phyloP scores from a whole-genome alignment of 1,284 basidiomycete genomes.

The Polyporus tsugae region DNA sequence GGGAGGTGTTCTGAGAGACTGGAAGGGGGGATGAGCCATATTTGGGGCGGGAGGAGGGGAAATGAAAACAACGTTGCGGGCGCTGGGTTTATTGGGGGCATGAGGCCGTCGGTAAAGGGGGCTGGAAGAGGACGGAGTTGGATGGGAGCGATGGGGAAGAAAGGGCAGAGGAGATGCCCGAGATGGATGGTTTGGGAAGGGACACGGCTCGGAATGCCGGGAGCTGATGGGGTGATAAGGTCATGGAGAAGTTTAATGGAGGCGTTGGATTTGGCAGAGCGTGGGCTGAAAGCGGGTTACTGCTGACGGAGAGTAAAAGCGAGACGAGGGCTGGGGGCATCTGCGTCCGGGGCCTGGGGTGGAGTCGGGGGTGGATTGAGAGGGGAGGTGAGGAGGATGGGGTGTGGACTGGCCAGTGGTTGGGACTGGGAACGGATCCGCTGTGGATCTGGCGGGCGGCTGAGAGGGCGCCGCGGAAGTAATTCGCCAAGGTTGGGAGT shows the following conservation, averaged over 20 bases:
- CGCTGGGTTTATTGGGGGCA: conserved; percentile 36
- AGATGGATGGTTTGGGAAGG: conserved; percentile 26
- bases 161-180: conserved; percentile 27
- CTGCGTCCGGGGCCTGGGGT: neutral
- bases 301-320: conserved; percentile 5
- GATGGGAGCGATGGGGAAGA: conserved; percentile 27
- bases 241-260: conserved; percentile 24
- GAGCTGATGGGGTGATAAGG: conserved; percentile 33
- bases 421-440: conserved; percentile 5
- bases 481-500: conserved; percentile 33
- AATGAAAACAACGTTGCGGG: conserved; percentile 43
- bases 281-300: conserved; percentile 12
- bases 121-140: conserved; percentile 26
- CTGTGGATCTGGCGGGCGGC: conserved; percentile 18
- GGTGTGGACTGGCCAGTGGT: neutral
- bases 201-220: conserved; percentile 23
- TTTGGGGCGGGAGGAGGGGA: conserved; percentile 36
- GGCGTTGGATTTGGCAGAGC: conserved; percentile 5
- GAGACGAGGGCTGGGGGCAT: conserved; percentile 18
- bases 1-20: conserved; percentile 20
- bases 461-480: conserved; percentile 31
- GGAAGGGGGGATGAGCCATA: conserved; percentile 22
- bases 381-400: neutral
- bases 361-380: neutral
- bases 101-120: conserved; percentile 35